Base-by-base conservation (phyloP, 257 asterid genomes). In the Forsythia viridissima region DNA sequence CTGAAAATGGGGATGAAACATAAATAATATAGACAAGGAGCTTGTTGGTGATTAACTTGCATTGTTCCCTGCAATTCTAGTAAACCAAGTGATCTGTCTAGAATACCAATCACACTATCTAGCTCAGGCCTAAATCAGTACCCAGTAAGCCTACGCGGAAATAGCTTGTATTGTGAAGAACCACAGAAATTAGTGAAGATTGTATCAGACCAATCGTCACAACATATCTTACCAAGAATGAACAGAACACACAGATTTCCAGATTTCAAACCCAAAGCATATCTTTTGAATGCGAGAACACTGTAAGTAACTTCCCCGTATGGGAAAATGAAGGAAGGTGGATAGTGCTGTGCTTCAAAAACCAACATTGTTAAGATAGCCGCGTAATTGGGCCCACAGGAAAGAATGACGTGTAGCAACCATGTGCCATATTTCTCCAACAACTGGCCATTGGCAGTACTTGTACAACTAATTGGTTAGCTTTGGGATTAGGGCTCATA, bases 321-420 rank as follows among this genome's bases (percentile, higher is more conserved):
- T 43, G 52, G 61, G 80, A 68, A 74, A 12, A 36, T 70, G 74
- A 74, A 73, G 76, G 70, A 52, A 38, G 57, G 41, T 21, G 63
- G 20, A 51, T 20, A 78, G 57, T 8, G 42, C 66, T 71, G 57
- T 8, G 42, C 66, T 71, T 75, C 34, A 10, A 51, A 46, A 36
- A 38, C 34, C 70, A 73, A 76, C 84, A 39, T 84, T 72, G 88
- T 78, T 82, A 78, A 84, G 57, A 55, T 78, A 79, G 79, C 52
- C 81, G 39, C 5, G 48, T 21, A 48, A 66, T 46, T 38, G 38
- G 59, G 57, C 57, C 65, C 18, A 61, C 61, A 24, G 3, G 63
- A 74, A 39, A 70, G 55, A 69, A 68, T 37, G 69, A 81, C 37
- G 71, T 11, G 71, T 61, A 81, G 55, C 57, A 37, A 78, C 68